phyloP scores from a whole-genome alignment of 2,329 filamentous ascomycete genomes.

The Blastomyces parvus region DNA sequence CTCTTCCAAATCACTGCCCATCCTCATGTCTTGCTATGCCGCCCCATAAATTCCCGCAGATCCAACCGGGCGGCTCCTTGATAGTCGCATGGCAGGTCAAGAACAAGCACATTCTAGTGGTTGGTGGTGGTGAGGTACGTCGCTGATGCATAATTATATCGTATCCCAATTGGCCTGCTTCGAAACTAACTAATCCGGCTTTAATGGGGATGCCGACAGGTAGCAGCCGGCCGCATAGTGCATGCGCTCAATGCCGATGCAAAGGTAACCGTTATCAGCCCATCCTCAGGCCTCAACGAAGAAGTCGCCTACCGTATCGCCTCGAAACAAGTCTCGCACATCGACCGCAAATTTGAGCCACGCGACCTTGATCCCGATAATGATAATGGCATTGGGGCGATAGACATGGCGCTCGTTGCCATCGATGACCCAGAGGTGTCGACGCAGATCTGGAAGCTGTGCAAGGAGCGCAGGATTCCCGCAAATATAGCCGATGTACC shows the following conservation, averaged over 20 bases:
- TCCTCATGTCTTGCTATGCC: slow-evolving; percentile 11
- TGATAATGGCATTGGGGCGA: slow-evolving; percentile 19
- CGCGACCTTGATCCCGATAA: slow-evolving; percentile 65
- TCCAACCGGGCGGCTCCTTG: slow-evolving; percentile 84
- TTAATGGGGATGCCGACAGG: slow-evolving; percentile 45
- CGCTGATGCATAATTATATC: slow-evolving; percentile 4
- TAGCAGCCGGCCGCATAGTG: slow-evolving; percentile 87
- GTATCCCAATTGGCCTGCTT: slow-evolving; percentile 3
- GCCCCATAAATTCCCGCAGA: slow-evolving; percentile 54
- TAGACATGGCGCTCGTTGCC: slow-evolving; percentile 83
- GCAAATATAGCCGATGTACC: slow-evolving; percentile 97
- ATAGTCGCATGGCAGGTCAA: slow-evolving; percentile 94
- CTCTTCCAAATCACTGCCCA: neutral
- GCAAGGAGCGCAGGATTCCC: slow-evolving; percentile 71
- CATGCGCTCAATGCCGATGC: slow-evolving; percentile 94
- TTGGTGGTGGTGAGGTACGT: slow-evolving; percentile 86
- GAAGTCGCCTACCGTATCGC: slow-evolving; percentile 78
- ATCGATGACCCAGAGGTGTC: slow-evolving; percentile 92
- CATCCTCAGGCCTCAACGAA: slow-evolving; percentile 67
- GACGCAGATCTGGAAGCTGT: slow-evolving; percentile 82
- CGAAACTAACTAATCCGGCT: slow-evolving; percentile 2
- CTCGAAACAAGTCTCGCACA: slow-evolving; percentile 63
- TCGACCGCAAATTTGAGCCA: slow-evolving; percentile 76
- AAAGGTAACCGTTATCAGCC: slow-evolving; percentile 75
- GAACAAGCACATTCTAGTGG: slow-evolving; percentile 78